Base-by-base conservation (phyloP, 73 alveolate species). In the Stentor coeruleus region DNA sequence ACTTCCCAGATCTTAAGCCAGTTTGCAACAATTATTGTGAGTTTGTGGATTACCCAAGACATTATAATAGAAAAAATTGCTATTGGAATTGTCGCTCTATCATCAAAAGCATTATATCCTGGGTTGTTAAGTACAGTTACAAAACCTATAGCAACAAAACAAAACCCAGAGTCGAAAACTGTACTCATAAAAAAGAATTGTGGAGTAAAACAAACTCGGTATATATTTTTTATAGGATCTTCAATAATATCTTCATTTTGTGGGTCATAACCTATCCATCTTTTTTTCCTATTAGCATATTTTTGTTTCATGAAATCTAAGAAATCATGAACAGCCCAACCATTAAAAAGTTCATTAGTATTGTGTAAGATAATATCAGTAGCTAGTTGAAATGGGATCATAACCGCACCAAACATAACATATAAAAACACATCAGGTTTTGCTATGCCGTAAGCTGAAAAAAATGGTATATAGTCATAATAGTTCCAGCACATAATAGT, bases 191-290 rank as follows among this genome's bases (percentile, higher is more conserved):
- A 93, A 88, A 88, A 93, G 85, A 89, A 86, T 84, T 93, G 94
- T 11, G 98, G 89, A 28, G 96, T 88, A 85, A 93, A 93, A 77
- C 98, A 93, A 26, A 93, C 88, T 85, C 93, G 85, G 74, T 89
- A 93, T 85, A 93, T 72, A 39, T 85, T 59, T 31, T 90, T 60
- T 40, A 82, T 80, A 2, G 80, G 37, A 37, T 84, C 93, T 3
- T 77, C 97, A 59, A 93, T 85, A 79, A 59, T 82, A 40, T 72
- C 59, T 79, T 93, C 93, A 0, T 80, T 82, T 42, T 81, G 85
- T 26, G 84, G 88, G 58, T 93, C 97, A 75, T 86, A 88, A 66
- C 92, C 92, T 79, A 88, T 88, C 97, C 98, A 93, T 74, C 93
- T 74, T 38, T 90, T 81, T 28, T 93, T 91, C 75, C 98, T 89